phyloP scores from a whole-genome alignment of 768 basidiomycete species.

The Pleurotus eryngii region DNA sequence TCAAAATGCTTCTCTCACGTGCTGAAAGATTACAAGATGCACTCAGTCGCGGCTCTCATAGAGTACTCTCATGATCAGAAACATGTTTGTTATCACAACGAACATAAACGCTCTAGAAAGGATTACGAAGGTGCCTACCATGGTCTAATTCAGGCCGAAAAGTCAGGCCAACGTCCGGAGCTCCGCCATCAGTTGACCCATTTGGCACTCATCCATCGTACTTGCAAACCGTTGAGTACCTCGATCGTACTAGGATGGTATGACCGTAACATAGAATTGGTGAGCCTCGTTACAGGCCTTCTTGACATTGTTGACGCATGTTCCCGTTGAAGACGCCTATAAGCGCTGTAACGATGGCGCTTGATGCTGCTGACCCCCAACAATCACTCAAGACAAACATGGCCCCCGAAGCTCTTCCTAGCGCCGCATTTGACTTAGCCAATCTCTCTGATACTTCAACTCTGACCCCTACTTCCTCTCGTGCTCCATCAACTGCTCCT shows the following conservation, averaged over 20 bases:
- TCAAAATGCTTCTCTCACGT: constrained; percentile 37
- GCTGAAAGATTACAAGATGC: constrained; percentile 27
- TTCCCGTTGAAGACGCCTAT: too few species aligned
- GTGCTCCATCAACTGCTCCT: neutral
- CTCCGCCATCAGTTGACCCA: constrained; percentile 35
- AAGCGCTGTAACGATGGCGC: too few species aligned
- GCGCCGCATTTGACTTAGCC: neutral
- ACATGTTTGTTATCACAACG: neutral
- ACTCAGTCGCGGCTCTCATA: constrained; percentile 37
- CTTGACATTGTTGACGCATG: too few species aligned
- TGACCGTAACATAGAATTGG: constrained; percentile 29
- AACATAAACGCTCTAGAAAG: constrained; percentile 23
- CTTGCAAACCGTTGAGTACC: constrained; percentile 45
- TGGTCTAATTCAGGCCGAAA: constrained; percentile 18
- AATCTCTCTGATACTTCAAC: neutral
- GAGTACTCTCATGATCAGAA: constrained; percentile 20
- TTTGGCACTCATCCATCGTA: constrained; percentile 43
- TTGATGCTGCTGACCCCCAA: too few species aligned
- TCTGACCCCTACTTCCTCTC: neutral
- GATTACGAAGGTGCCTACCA: constrained; percentile 5
- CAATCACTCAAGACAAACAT: too few species aligned
- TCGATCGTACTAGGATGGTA: constrained; percentile 59
- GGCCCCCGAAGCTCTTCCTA: too few species aligned
- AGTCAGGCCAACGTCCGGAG: constrained; percentile 31
- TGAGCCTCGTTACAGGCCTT: neutral